A percentile compares a stretch with the other conserved stretches of the same genome.
phyloP scores from a whole-genome alignment of 1,284 basidiomycete species.

The Peniophora sp. region DNA sequence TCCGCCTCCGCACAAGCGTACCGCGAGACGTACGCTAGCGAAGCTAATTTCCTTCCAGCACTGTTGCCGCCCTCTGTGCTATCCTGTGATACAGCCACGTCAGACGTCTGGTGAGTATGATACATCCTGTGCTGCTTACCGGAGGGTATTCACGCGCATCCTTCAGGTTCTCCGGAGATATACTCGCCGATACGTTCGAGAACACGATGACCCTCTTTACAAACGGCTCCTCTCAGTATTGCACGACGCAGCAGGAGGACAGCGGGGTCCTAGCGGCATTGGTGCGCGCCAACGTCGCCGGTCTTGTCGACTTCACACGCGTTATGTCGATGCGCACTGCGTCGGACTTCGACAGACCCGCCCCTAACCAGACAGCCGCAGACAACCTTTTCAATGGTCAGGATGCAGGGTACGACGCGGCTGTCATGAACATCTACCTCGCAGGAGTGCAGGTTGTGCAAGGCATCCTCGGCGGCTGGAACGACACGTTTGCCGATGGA shows the following conservation, averaged over 20 bases:
- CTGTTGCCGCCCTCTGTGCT: constrained; percentile 26
- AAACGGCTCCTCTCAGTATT: constrained; percentile 30
- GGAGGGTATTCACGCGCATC: no score
- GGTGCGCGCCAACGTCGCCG: constrained; percentile 29
- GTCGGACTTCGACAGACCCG: constrained; percentile 36
- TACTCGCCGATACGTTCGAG: constrained; percentile 31
- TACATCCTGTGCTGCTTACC: no score
- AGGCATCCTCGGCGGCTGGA: constrained; percentile 23
- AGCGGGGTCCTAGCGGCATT: constrained; percentile 39
- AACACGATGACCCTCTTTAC: constrained; percentile 34
- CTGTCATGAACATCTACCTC: constrained; percentile 20
- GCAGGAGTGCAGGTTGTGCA: constrained; percentile 23
- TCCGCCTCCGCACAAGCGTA: constrained; percentile 22
- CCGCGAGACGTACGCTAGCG: constrained; percentile 24
- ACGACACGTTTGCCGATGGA: constrained; percentile 17
- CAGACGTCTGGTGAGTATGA: constrained; percentile 37
- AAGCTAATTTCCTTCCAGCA: constrained; percentile 4
- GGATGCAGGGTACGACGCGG: constrained; percentile 14
- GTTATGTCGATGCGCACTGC: constrained; percentile 38
- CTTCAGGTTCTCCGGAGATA: no score
- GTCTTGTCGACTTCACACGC: constrained; percentile 34
- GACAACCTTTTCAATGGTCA: constrained; percentile 15
- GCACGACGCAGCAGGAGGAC: constrained; percentile 43
- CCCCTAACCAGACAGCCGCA: constrained; percentile 16
- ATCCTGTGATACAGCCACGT: constrained; percentile 31